phyloP scores from a whole-genome alignment of 495 filamentous ascomycete species.

The Penicillium herquei region DNA sequence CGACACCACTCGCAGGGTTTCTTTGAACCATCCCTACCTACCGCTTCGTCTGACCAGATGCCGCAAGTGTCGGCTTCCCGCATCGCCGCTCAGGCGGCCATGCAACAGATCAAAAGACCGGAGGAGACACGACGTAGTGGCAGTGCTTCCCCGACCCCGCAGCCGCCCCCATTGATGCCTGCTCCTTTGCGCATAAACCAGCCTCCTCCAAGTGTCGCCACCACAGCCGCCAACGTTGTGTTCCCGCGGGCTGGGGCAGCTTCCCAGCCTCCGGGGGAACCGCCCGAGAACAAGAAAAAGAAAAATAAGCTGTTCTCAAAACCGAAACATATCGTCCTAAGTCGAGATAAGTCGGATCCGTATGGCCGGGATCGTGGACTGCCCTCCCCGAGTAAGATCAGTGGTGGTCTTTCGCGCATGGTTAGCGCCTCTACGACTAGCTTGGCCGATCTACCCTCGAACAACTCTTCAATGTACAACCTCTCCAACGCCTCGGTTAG shows the following conservation, averaged over 20 bases:
- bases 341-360: constrained; percentile 59
- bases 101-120: constrained; percentile 76
- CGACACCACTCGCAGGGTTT: constrained; percentile 79
- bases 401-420: constrained; percentile 55
- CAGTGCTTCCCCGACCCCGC: constrained; percentile 32
- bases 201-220: constrained; percentile 59
- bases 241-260: constrained; percentile 63
- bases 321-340: constrained; percentile 77
- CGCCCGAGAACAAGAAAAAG: constrained; percentile 64
- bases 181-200: constrained; percentile 27
- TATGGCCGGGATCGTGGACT: constrained; percentile 63
- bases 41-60: constrained; percentile 54
- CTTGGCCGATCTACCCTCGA: constrained; percentile 63
- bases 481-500: constrained; percentile 80
- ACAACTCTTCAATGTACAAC: constrained; percentile 73
- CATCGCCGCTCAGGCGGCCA: constrained; percentile 89
- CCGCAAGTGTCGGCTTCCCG: constrained; percentile 68
- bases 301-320: constrained; percentile 84
- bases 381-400: constrained; percentile 80
- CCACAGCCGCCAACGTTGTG: constrained; percentile 82
- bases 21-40: constrained; percentile 84
- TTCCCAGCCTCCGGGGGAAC: constrained; percentile 44
- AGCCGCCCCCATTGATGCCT: constrained; percentile 33
- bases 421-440: constrained; percentile 77
- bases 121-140: constrained; percentile 40